These are phyloP conservation scores for Angophora floribunda DNA, from an alignment of 345 rosid species.

Conservation along the genomic window DNA sequence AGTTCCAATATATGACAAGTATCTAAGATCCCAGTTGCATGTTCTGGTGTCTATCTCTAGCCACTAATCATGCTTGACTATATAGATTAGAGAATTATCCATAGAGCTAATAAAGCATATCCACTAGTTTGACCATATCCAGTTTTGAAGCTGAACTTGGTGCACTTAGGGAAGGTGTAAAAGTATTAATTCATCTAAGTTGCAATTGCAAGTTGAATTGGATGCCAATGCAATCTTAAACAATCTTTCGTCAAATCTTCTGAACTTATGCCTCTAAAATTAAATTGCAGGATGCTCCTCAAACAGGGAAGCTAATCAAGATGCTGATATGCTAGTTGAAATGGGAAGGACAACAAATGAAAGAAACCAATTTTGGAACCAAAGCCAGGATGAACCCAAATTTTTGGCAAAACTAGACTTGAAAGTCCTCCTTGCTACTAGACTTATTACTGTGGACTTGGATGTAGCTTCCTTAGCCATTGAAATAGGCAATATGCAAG, in stretches of 20 bases:
- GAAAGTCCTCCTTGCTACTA: neutral
- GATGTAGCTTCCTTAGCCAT: neutral
- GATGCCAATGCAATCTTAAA: neutral
- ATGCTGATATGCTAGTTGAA: neutral
- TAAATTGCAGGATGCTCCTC: neutral
- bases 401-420: neutral
- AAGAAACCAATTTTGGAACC: neutral
- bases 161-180: neutral
- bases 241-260: neutral
- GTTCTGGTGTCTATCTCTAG: neutral
- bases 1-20: neutral
- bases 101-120: neutral
- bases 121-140: neutral
- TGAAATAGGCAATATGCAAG: neutral
- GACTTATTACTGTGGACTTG: neutral
- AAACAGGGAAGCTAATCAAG: neutral
- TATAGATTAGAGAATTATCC: neutral
- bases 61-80: neutral
- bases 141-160: neutral
- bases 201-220: neutral
- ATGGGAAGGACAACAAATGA: neutral
- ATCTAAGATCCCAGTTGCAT: neutral
- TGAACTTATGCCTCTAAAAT: neutral
- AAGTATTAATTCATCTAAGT: neutral
- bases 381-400: neutral